Percentiles rank a stretch among this genome's conserved stretches.
These are phyloP conservation scores for Pyricularia sp. DNA, from an alignment of 2,329 filamentous ascomycete species.

Conservation along the genomic window DNA sequence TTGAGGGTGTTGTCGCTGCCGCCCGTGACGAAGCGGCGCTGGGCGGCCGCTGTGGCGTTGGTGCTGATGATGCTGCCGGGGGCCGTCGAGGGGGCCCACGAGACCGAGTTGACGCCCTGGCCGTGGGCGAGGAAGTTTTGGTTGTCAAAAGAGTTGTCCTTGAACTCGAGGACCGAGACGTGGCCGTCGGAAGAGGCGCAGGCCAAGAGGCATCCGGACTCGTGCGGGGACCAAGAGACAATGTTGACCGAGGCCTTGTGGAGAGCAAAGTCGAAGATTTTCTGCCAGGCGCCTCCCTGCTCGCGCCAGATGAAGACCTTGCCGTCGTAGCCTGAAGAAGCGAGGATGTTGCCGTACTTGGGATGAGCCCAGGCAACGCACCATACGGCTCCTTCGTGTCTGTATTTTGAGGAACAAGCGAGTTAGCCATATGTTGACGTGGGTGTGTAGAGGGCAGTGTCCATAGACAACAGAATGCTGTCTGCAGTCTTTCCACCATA, in stretches of 20 bases:
- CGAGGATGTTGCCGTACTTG: conserved; percentile 96
- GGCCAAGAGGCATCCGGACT: conserved; percentile 87
- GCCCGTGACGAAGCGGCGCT: conserved; percentile 85
- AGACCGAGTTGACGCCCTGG: conserved; percentile 89
- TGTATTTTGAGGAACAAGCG: conserved; percentile 23
- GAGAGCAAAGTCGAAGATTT: conserved; percentile 84
- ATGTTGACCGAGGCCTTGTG: conserved; percentile 97
- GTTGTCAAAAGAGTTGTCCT: conserved; percentile 85
- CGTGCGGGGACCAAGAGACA: conserved; percentile 94
- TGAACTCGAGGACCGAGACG: conserved; percentile 92
- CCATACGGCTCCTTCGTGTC: conserved; percentile 96
- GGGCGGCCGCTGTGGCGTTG: conserved; percentile 47
- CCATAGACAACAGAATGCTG: background rate
- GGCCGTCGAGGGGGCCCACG: conserved; percentile 80
- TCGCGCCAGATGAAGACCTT: conserved; percentile 99
- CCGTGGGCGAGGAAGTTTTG: conserved; percentile 86
- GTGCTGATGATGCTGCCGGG: conserved; percentile 80
- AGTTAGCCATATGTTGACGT: background rate
- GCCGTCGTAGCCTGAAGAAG: conserved; percentile 91
- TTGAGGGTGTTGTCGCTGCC: conserved; percentile 91
- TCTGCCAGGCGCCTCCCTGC: conserved; percentile 65
- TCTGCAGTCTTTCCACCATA: background rate
- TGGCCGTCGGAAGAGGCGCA: conserved; percentile 91
- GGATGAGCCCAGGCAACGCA: conserved; percentile 97
- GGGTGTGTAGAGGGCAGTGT: background rate